phyloP scores from a whole-genome alignment of 257 asterid species.

The Gynochthodes officinalis region DNA sequence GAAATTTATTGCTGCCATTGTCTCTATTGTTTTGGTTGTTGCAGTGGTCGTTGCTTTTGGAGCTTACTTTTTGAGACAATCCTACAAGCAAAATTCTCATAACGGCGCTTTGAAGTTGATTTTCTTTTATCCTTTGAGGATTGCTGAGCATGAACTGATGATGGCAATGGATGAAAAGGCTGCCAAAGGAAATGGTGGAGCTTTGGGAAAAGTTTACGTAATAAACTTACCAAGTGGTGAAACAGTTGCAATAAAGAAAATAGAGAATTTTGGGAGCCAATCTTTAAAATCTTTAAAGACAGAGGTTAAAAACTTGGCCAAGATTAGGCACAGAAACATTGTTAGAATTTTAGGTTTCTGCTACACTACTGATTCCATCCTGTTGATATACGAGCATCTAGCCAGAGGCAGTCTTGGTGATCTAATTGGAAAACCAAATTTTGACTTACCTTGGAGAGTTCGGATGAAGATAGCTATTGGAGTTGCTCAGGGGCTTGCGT shows the following conservation, averaged over 20 bases:
- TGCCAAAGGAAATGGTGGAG: conserved; percentile 47
- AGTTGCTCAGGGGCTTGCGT: conserved; percentile 76
- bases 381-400: conserved; percentile 68
- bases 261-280: conserved; percentile 41
- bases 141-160: conserved; percentile 62
- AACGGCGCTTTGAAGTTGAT: conserved; percentile 54
- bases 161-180: conserved; percentile 64
- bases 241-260: conserved; percentile 61
- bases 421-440: conserved; percentile 40
- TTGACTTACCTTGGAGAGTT: conserved; percentile 53
- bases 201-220: conserved; percentile 61
- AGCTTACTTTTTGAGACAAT: conserved; percentile 32
- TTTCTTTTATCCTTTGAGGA: conserved; percentile 80
- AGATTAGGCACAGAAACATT: conserved; percentile 72
- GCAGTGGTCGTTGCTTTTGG: conserved; percentile 42
- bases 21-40: conserved; percentile 42
- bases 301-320: conserved; percentile 71
- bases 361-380: conserved; percentile 49
- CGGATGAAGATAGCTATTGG: conserved; percentile 71
- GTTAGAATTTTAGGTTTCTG: conserved; percentile 77
- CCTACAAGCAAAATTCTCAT: conserved; percentile 31
- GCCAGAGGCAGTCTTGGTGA: conserved; percentile 76
- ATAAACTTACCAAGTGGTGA: conserved; percentile 77
- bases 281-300: conserved; percentile 56
- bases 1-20: conserved; percentile 41